phyloP scores from a whole-genome alignment of 164 flowering plant genomes.

The Saururus chinensis region DNA sequence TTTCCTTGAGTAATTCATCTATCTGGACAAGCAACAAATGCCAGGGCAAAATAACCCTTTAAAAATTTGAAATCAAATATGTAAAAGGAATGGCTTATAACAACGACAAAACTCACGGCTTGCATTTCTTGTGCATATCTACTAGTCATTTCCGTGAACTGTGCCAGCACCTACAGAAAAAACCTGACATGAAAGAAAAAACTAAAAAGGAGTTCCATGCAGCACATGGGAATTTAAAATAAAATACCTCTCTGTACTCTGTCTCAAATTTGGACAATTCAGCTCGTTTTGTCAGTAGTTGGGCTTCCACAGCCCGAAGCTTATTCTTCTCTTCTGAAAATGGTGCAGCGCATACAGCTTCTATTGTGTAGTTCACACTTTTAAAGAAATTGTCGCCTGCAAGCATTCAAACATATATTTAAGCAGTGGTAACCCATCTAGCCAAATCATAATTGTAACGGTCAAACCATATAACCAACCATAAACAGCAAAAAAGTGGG shows the following conservation, averaged over 20 bases:
- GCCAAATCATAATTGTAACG: background rate
- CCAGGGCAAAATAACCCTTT: background rate
- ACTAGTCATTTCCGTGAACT: slow-evolving; percentile 90
- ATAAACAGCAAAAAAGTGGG: slow-evolving; percentile 94
- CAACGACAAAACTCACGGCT: slow-evolving; percentile 35
- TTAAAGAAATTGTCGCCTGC: slow-evolving; percentile 94
- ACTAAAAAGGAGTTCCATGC: background rate
- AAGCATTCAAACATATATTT: slow-evolving; percentile 2
- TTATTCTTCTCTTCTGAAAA: slow-evolving; percentile 65
- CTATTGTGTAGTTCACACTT: slow-evolving; percentile 80
- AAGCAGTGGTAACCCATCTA: slow-evolving; percentile 2
- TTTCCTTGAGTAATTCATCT: slow-evolving; percentile 76
- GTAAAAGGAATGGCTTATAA: background rate
- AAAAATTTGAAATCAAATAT: no score
- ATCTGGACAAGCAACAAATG: slow-evolving; percentile 35
- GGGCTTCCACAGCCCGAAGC: slow-evolving; percentile 74
- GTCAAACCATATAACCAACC: slow-evolving; percentile 33
- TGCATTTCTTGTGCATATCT: slow-evolving; percentile 94
- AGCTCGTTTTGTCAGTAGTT: slow-evolving; percentile 68
- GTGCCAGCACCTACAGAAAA: slow-evolving; percentile 68
- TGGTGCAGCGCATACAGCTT: slow-evolving; percentile 70
- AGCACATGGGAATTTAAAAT: background rate
- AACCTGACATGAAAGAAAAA: background rate
- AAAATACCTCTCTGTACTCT: slow-evolving; percentile 80
- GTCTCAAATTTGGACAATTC: slow-evolving; percentile 85